Conservation (phyloP, 106 monocot genomes). For the Apostasia shenzhenica region DNA sequence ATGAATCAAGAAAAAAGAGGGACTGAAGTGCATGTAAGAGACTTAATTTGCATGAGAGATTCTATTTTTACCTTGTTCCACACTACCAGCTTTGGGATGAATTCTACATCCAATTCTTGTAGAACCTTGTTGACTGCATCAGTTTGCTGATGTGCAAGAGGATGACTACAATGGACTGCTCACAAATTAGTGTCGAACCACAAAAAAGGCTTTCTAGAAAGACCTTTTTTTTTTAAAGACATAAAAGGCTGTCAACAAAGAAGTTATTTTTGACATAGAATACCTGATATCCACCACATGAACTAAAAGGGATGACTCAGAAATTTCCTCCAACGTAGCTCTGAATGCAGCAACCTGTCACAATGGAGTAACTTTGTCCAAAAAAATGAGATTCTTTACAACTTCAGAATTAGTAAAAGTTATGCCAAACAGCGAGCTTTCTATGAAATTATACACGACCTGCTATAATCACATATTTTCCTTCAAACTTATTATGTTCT, state of each 20-base stretch:
- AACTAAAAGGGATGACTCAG: constrained; percentile 81
- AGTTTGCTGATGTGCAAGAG: constrained; percentile 75
- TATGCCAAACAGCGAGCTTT: too few relatives aligned
- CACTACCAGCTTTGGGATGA: constrained; percentile 76
- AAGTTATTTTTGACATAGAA: neutral
- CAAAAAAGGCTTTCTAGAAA: neutral
- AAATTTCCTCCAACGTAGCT: constrained; percentile 96
- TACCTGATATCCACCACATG: constrained; percentile 98
- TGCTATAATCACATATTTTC: too few relatives aligned
- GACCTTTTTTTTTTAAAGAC: neutral
- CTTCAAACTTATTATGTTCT: too few relatives aligned
- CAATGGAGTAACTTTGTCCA: constrained; percentile 5
- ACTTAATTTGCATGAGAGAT: too few relatives aligned
- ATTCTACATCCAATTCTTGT: constrained; percentile 68
- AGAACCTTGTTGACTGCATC: constrained; percentile 81
- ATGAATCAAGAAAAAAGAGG: too few relatives aligned
- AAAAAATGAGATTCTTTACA: neutral
- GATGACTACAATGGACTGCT: constrained; percentile 50
- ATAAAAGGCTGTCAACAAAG: neutral
- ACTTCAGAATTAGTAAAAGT: neutral
- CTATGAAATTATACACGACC: too few relatives aligned
- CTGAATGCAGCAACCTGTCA: constrained; percentile 93
- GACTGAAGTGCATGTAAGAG: too few relatives aligned
- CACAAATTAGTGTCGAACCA: neutral
- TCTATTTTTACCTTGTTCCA: constrained; percentile 79